Evolutionary conservation across 495 filamentous ascomycete species (phyloP).

Genomic region (Aspergillus carlsbadensis): DNA sequence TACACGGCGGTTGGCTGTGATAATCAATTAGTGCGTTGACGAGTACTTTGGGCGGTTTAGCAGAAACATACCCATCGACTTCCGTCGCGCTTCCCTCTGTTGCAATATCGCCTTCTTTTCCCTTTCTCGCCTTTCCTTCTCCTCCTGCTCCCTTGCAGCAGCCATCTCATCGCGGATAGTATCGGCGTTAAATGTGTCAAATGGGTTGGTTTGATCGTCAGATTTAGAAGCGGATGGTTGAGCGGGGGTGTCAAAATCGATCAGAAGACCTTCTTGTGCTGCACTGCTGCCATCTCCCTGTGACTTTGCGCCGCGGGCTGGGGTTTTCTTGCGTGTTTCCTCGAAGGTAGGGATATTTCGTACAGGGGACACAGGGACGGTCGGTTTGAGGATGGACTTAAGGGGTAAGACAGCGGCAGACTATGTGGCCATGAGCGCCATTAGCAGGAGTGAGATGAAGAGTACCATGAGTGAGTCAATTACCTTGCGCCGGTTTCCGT

Average conservation of each 20-base stretch:
- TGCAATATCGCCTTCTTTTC: conserved; percentile 69
- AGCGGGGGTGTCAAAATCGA: conserved; percentile 49
- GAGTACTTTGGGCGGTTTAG: background rate
- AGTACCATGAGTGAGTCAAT: conserved; percentile 17
- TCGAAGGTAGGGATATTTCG: conserved; percentile 57
- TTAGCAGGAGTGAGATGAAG: conserved; percentile 12
- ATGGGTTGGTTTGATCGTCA: conserved; percentile 53
- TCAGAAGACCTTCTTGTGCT: conserved; percentile 39
- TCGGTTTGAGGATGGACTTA: conserved; percentile 85
- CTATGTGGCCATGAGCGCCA: conserved; percentile 28
- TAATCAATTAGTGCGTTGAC: conserved; percentile 14
- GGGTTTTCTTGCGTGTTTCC: conserved; percentile 43
- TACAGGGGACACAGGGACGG: conserved; percentile 63
- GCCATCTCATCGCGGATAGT: conserved; percentile 68
- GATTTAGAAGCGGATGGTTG: conserved; percentile 26
- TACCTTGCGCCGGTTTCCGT: conserved; percentile 82
- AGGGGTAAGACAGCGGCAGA: conserved; percentile 56
- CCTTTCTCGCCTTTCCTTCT: conserved; percentile 62
- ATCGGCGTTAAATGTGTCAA: conserved; percentile 55
- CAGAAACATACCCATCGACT: conserved; percentile 64
- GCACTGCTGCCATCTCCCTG: conserved; percentile 21
- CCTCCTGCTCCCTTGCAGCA: conserved; percentile 69
- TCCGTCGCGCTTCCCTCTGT: conserved; percentile 79
- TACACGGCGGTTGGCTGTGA: conserved; percentile 78
- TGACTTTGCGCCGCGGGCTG: conserved; percentile 29